Percentiles rank a stretch among this genome's conserved stretches.
phyloP scores from a whole-genome alignment of 2,329 filamentous ascomycete genomes.

The Colletotrichum australisinense region DNA sequence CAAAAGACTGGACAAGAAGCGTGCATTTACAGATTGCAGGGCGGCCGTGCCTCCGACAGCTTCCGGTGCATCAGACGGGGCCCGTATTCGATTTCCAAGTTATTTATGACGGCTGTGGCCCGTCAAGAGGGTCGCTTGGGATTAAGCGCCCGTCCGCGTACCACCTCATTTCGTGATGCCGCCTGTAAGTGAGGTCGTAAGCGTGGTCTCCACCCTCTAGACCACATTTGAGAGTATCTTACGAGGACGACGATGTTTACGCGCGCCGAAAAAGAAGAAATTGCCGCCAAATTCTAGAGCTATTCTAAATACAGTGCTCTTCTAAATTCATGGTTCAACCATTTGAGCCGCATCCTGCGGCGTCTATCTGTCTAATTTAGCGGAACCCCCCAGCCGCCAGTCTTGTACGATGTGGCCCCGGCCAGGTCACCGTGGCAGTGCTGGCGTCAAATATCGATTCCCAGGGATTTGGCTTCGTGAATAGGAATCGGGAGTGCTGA shows the following conservation, averaged over 20 bases:
- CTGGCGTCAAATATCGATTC: background rate
- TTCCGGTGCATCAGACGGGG: background rate
- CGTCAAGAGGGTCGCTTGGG: background rate
- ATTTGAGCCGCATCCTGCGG: background rate
- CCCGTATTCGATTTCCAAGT: conserved; percentile 9
- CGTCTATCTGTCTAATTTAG: background rate
- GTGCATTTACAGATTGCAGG: background rate
- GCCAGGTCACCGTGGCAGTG: background rate
- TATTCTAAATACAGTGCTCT: background rate
- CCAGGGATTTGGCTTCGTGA: background rate
- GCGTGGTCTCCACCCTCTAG: background rate
- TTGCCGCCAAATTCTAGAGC: background rate
- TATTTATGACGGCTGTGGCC: background rate
- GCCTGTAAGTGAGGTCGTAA: background rate
- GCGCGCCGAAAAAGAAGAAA: background rate
- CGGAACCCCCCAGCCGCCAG: background rate
- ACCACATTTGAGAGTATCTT: background rate
- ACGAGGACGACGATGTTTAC: background rate
- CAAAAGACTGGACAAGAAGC: background rate
- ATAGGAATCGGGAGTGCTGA: too few species aligned
- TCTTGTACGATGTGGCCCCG: background rate
- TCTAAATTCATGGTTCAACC: background rate
- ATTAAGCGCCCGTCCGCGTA: conserved; percentile 17
- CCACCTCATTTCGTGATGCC: conserved; percentile 6
- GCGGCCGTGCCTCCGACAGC: conserved; percentile 3